phyloP scores from a whole-genome alignment of 441 rosid species.

The Populus hybrid region DNA sequence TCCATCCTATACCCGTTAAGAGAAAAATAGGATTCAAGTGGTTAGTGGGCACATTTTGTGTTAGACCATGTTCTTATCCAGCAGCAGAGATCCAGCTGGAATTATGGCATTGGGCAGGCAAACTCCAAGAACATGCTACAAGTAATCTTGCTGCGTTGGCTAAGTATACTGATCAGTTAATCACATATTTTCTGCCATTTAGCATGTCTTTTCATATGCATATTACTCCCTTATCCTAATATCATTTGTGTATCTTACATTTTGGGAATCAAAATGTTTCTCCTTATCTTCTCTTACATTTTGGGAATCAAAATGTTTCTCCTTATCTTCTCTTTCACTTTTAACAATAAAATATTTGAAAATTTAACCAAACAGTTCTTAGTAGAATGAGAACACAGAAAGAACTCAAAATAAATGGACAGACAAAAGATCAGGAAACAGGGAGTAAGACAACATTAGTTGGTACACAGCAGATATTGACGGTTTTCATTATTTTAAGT shows the following conservation, averaged over 20 bases:
- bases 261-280: neutral
- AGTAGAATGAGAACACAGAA: neutral
- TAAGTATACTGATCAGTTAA: neutral
- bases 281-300: neutral
- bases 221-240: neutral
- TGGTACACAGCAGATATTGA: neutral
- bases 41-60: neutral
- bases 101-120: neutral
- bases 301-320: too few species aligned
- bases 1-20: slow-evolving; percentile 54
- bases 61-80: neutral
- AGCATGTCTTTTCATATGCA: neutral
- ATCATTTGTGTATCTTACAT: neutral
- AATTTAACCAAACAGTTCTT: neutral
- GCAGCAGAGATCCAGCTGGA: neutral
- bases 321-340: neutral
- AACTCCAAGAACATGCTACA: neutral
- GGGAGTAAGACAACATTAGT: neutral
- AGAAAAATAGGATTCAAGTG: slow-evolving; percentile 8
- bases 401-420: neutral
- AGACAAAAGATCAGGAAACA: neutral
- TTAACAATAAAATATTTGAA: neutral
- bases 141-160: neutral
- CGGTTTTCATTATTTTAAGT: neutral
- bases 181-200: neutral